These are phyloP conservation scores for Viridothelium virens DNA, from an alignment of 495 filamentous ascomycete genomes.

Conservation along the genomic window DNA sequence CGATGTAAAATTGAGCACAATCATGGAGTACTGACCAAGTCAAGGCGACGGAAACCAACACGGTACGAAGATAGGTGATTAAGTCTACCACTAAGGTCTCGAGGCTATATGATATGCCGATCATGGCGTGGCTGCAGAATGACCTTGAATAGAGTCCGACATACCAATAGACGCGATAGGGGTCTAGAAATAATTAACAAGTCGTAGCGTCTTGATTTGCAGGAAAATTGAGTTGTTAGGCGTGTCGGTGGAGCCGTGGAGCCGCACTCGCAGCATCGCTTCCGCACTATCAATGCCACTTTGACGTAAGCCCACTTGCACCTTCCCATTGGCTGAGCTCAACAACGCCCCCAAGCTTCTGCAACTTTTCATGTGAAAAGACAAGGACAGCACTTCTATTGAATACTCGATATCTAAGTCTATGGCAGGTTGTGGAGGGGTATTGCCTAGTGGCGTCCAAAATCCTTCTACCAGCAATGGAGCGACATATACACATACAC, in stretches of 20 bases:
- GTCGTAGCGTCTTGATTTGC: background rate
- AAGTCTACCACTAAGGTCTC: slow-evolving; percentile 1
- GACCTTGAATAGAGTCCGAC: background rate
- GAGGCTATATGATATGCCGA: slow-evolving; percentile 5
- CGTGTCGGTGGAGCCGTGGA: background rate
- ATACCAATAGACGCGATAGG: background rate
- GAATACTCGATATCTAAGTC: background rate
- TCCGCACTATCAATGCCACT: background rate
- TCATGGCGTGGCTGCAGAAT: background rate
- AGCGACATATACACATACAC: no score
- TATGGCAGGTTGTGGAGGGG: background rate
- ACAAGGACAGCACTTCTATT: no score
- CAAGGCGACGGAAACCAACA: slow-evolving; percentile 24
- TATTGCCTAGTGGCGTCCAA: no score
- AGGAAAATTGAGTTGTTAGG: background rate
- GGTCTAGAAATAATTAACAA: background rate
- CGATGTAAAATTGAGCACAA: background rate
- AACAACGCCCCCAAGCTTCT: background rate
- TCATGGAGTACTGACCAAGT: slow-evolving; percentile 22
- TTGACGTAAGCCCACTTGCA: slow-evolving; percentile 1
- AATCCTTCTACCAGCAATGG: no score
- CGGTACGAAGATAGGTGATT: slow-evolving; percentile 21
- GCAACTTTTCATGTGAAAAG: background rate
- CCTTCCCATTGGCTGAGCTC: background rate
- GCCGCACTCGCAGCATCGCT: background rate